Evolutionary conservation across 83 land plant genomes (phyloP).

Genomic region (Diphasiastrum complanatum): DNA sequence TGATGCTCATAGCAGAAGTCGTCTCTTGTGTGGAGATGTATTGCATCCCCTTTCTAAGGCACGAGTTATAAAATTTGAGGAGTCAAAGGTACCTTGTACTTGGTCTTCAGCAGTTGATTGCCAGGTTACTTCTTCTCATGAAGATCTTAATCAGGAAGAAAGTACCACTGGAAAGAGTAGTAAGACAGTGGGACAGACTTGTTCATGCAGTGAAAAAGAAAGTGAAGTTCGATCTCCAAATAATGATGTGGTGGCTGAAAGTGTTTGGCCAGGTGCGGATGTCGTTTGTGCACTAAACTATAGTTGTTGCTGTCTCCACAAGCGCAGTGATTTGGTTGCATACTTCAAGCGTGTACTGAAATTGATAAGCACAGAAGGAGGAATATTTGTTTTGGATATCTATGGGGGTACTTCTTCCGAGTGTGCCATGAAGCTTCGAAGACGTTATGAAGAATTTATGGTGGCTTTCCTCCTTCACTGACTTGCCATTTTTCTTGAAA

Average conservation of each 20-base stretch:
- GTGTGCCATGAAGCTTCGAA: conserved; percentile 47
- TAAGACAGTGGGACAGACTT: not conserved
- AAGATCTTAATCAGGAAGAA: not conserved
- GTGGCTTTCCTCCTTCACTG: conserved; percentile 31
- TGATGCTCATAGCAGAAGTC: conserved; percentile 50
- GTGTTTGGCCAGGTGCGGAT: conserved; percentile 47
- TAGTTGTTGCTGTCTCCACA: conserved; percentile 85
- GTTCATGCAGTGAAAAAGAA: not conserved
- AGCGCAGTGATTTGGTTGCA: conserved; percentile 47
- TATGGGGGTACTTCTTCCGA: conserved; percentile 90
- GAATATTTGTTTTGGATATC: conserved; percentile 86
- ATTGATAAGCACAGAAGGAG: conserved; percentile 52
- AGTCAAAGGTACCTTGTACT: too few relatives aligned
- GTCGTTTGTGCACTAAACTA: conserved; percentile 82
- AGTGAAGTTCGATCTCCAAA: not conserved
- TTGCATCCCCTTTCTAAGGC: conserved; percentile 35
- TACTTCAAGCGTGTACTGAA: conserved; percentile 54
- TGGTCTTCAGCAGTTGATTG: not conserved
- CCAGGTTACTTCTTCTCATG: not conserved
- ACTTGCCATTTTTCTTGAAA: not conserved
- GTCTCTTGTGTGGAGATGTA: conserved; percentile 70
- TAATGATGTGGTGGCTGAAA: conserved; percentile 1
- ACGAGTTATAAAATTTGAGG: not conserved
- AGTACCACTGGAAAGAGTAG: not conserved
- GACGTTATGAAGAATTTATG: conserved; percentile 59